Base-by-base conservation (phyloP, 306 rosid genomes). In the Biancaea sappan region DNA sequence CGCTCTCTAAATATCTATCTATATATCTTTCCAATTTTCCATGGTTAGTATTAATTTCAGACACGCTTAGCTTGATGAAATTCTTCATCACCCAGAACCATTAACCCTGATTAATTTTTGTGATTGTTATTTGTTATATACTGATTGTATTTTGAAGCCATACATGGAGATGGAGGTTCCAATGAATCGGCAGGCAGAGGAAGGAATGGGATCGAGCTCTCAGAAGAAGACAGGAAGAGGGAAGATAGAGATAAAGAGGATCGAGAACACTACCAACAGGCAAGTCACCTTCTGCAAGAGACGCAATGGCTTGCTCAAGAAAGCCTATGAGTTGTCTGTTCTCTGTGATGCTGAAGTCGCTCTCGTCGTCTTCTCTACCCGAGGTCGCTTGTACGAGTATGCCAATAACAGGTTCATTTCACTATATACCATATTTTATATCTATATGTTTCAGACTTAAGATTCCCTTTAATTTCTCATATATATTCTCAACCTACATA, bases 271-370 rank as follows among this genome's bases (percentile, higher is more conserved):
- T 0, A 91, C 97, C 0, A 93, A 91, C 50, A 83, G 98, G 51
- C 98, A 93, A 80, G 98, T 93, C 19, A 93, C 98, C 21, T 93
- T 93, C 70, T 90, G 97, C 77, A 93, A 93, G 76, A 79, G 98
- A 5, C 86, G 98, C 66, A 93, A 93, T 54, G 98, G 98, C 0
- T 77, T 93, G 89, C 78, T 93, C 6, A 93, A 93, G 89, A 93
- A 93, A 79, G 98, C 98, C 8, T 91, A 93, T 57, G 98, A 93
- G 41, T 61, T 93, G 14, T 93, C 98, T 31, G 97, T 93, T 48
- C 68, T 93, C 8, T 93, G 98, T 74, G 98, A 93, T 79, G 98
- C 97, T 56, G 98, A 93, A 80, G 93, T 93, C 73, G 96, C 98
- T 63, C 98, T 93, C 46, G 78, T 93, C 74, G 97, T 93, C 81